Conservation (phyloP, 768 basidiomycete species). For the Leucocoprinus leucothites region DNA sequence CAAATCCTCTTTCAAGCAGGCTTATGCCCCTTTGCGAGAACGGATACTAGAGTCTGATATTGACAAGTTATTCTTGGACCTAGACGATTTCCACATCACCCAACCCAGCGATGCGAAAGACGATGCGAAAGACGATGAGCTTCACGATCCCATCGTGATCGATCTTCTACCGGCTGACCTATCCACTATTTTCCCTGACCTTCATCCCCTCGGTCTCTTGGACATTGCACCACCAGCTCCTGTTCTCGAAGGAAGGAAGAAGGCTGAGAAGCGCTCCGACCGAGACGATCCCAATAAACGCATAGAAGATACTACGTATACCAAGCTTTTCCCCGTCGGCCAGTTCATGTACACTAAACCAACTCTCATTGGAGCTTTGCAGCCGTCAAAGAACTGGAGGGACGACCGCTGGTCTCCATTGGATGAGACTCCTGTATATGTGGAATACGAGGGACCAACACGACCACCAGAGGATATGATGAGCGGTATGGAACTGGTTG, state of each 20-base stretch:
- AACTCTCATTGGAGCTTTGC: conserved; percentile 78
- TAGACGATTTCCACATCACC: conserved; percentile 34
- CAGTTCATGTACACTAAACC: conserved; percentile 81
- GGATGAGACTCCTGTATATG: conserved; percentile 51
- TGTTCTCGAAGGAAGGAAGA: conserved; percentile 39
- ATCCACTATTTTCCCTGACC: conserved; percentile 80
- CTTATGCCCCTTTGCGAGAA: conserved; percentile 59
- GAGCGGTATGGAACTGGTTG: conserved; percentile 39
- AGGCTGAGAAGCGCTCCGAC: conserved; percentile 55
- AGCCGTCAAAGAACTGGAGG: conserved; percentile 76
- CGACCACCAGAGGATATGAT: conserved; percentile 46
- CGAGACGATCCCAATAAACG: conserved; percentile 75
- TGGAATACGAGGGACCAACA: conserved; percentile 36
- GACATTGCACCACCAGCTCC: conserved; percentile 38
- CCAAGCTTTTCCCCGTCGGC: conserved; percentile 72
- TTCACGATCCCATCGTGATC: conserved; percentile 23
- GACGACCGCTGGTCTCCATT: conserved; percentile 61
- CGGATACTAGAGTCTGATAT: conserved; percentile 60
- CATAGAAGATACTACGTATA: conserved; percentile 73
- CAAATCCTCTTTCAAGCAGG: conserved; percentile 42
- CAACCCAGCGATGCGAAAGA: conserved; percentile 18
- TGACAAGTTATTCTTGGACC: conserved; percentile 47
- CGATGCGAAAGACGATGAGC: conserved; percentile 9
- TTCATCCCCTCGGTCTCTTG: conserved; percentile 57
- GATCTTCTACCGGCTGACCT: conserved; percentile 42